Conservation (phyloP, 2,329 filamentous ascomycete genomes). For the Chalara sp. region DNA sequence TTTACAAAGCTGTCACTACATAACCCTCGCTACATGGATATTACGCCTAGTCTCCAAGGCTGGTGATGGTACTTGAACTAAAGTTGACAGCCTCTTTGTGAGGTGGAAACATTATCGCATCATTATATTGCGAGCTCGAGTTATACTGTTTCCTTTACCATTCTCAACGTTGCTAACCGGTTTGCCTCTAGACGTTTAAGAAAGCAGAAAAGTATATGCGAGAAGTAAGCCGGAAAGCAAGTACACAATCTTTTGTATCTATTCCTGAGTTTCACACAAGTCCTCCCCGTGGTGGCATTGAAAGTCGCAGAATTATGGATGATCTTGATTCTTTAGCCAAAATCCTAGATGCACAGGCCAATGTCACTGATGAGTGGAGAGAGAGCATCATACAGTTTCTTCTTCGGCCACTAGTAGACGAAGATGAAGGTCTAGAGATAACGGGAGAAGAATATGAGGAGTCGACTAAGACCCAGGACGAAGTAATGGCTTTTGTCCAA, state of each 20-base stretch:
- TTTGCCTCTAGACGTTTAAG: constrained; percentile 23
- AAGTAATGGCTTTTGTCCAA: constrained; percentile 81
- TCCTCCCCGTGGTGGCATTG: constrained; percentile 57
- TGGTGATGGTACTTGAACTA: no score
- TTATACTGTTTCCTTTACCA: not conserved
- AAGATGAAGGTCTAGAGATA: constrained; percentile 66
- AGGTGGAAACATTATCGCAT: no score
- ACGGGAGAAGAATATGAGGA: constrained; percentile 88
- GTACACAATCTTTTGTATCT: constrained; percentile 48
- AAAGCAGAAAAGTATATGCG: constrained; percentile 61
- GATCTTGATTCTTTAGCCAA: constrained; percentile 58
- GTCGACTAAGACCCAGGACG: constrained; percentile 81
- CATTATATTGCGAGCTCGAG: no score
- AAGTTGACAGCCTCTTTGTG: no score
- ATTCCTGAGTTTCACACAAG: constrained; percentile 54
- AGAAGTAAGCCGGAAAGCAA: constrained; percentile 47
- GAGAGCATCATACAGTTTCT: constrained; percentile 66
- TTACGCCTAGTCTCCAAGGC: no score
- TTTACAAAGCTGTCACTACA: constrained; percentile 2
- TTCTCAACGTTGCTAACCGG: constrained; percentile 11
- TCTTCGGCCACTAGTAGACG: constrained; percentile 70
- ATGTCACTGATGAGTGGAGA: constrained; percentile 68
- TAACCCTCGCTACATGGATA: no score
- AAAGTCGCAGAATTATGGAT: constrained; percentile 60
- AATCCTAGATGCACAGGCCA: constrained; percentile 65